Percentiles rank a stretch among this genome's conserved stretches.
phyloP scores from a whole-genome alignment of 2,329 filamentous ascomycete genomes.

The Colletotrichum ledebouriae region DNA sequence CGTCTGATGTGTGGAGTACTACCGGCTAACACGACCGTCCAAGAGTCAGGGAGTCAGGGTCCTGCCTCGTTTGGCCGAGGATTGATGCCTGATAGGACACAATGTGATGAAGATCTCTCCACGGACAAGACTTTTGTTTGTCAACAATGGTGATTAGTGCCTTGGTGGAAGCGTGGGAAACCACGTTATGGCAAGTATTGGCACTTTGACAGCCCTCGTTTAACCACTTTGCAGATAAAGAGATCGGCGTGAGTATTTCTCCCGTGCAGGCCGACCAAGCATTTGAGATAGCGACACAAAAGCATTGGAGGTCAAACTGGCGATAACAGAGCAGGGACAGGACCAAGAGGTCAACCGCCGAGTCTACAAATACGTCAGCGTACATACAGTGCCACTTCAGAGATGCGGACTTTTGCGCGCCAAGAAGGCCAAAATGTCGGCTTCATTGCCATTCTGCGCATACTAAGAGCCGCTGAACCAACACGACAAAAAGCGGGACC shows the following conservation, averaged over 20 bases:
- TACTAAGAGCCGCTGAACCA: background rate
- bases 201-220: conserved; percentile 4
- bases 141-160: background rate
- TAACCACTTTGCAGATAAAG: conserved; percentile 8
- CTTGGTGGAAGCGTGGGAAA: conserved; percentile 7
- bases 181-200: conserved; percentile 27
- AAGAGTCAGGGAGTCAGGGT: conserved; percentile 35
- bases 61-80: conserved; percentile 28
- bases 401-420: conserved; percentile 19
- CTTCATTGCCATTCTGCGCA: conserved; percentile 25
- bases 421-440: conserved; percentile 30
- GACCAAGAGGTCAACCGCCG: background rate
- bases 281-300: background rate
- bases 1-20: conserved; percentile 24
- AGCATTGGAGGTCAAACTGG: background rate
- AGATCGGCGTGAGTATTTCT: conserved; percentile 3
- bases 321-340: background rate
- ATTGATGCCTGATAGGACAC: conserved; percentile 18
- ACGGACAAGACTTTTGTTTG: background rate
- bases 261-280: background rate
- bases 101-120: conserved; percentile 32
- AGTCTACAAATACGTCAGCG: conserved; percentile 27
- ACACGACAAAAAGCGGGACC: conserved; percentile 21
- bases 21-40: conserved; percentile 12
- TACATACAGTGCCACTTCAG: conserved; percentile 5